These are phyloP conservation scores for Ligustrum vulgare DNA, from an alignment of 257 asterid species.

Conservation along the genomic window DNA sequence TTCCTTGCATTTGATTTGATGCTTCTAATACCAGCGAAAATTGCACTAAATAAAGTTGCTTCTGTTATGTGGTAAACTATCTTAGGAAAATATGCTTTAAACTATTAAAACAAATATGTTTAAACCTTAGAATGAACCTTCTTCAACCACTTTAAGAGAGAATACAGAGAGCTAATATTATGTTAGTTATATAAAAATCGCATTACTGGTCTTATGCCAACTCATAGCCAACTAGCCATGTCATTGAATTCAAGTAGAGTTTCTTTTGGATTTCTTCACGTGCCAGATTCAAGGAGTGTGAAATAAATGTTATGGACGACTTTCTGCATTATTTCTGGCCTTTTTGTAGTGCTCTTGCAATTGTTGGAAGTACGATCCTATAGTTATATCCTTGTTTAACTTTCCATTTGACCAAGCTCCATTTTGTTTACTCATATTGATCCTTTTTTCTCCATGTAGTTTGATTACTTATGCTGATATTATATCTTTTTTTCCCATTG, in stretches of 20 bases:
- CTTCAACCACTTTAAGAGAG: neutral
- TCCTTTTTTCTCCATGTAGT: neutral
- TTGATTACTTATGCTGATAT: slow-evolving; percentile 12
- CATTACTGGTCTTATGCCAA: too few species aligned
- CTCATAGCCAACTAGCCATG: too few species aligned
- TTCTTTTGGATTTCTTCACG: neutral
- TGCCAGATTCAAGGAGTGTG: neutral
- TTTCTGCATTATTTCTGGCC: too few species aligned
- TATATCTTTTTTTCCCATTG: neutral
- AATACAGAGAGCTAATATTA: neutral
- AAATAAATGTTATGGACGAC: neutral
- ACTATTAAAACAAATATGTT: slow-evolving; percentile 6
- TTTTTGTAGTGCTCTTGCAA: too few species aligned
- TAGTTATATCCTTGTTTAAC: neutral
- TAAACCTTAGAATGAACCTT: neutral
- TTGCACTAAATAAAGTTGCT: neutral
- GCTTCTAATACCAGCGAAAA: neutral
- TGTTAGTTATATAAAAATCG: neutral
- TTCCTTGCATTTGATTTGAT: neutral
- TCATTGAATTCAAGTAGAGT: neutral
- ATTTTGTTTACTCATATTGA: neutral
- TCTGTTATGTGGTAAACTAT: slow-evolving; percentile 5
- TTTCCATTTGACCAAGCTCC: neutral
- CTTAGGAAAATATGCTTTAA: neutral
- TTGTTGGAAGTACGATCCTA: too few species aligned